A percentile compares a stretch with the other conserved stretches of the same genome.
Conservation (phyloP, 75 land plant genomes). For the Pinus albicaulis region DNA sequence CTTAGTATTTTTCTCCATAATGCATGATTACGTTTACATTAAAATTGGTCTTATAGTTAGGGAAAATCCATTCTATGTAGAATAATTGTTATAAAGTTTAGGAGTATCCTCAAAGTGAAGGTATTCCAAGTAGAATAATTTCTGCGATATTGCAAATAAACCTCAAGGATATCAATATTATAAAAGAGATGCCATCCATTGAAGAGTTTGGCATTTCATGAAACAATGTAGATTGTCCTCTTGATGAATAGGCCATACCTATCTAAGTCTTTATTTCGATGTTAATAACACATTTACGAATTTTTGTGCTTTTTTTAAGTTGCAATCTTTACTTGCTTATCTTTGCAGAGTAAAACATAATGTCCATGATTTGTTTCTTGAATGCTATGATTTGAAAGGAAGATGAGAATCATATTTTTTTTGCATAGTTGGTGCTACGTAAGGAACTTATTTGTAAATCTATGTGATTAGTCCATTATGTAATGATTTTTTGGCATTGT, state of each 20-base stretch:
- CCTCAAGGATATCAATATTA: background rate
- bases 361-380: background rate
- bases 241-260: background rate
- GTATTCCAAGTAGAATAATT: no score
- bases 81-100: background rate
- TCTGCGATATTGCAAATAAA: no score
- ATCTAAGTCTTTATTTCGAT: background rate
- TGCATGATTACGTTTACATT: no score
- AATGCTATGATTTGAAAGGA: background rate
- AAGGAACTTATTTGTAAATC: background rate
- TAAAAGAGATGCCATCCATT: background rate
- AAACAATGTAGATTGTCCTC: background rate
- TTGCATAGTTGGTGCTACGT: background rate
- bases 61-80: background rate
- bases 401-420: background rate
- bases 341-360: background rate
- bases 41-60: no score
- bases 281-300: background rate
- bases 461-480: background rate
- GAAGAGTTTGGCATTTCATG: background rate
- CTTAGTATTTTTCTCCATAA: no score
- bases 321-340: background rate
- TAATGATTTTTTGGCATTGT: background rate
- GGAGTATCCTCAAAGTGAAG: background rate
- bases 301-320: background rate